Percentiles rank a stretch among this genome's conserved stretches.
phyloP scores from a whole-genome alignment of 768 basidiomycete genomes.

The Suillus tomentosus region DNA sequence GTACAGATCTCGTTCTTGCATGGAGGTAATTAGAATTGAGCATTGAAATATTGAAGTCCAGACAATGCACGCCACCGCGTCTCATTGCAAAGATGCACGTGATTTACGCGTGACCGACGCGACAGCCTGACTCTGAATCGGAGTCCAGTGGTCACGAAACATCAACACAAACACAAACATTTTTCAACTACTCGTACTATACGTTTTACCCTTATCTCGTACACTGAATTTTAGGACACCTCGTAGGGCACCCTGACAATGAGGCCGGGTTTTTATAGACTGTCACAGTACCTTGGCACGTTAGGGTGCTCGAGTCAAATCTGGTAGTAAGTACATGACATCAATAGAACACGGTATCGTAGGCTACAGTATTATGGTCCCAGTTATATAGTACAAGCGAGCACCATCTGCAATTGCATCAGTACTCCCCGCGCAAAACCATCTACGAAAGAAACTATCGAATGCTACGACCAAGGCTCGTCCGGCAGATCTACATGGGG shows the following conservation, averaged over 20 bases:
- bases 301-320: no score
- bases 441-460: no score
- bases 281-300: no score
- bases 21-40: not conserved
- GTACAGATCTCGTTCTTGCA: conserved; percentile 10
- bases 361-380: not conserved
- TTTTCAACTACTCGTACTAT: no score
- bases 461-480: not conserved
- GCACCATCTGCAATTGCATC: not conserved
- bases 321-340: not conserved
- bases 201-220: no score
- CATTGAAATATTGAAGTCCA: not conserved
- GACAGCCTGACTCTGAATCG: no score
- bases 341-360: not conserved
- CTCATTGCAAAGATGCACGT: not conserved
- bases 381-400: not conserved
- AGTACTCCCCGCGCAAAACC: not conserved
- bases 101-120: not conserved
- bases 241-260: no score
- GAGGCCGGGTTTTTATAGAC: no score
- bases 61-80: not conserved
- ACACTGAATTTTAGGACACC: no score
- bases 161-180: no score
- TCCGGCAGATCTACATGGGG: not conserved
- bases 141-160: no score